Percentiles rank a stretch among this genome's conserved stretches.
Evolutionary conservation across 495 filamentous ascomycete species (phyloP).

Genomic region (Aspergillus ellipticus): DNA sequence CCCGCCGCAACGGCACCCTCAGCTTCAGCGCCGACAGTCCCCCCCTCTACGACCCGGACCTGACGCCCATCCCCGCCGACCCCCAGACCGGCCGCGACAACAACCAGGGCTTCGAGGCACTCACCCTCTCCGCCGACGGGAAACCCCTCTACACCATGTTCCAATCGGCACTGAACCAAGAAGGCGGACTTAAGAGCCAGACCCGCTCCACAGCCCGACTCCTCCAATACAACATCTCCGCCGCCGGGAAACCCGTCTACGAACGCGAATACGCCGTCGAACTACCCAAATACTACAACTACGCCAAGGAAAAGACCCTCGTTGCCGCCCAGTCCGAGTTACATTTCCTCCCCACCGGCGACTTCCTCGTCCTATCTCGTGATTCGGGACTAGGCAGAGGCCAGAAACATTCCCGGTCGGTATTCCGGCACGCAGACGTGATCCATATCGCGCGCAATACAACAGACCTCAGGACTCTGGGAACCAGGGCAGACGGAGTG

Average conservation of each 20-base stretch:
- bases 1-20: constrained; percentile 56
- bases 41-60: constrained; percentile 54
- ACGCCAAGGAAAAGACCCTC: constrained; percentile 32
- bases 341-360: constrained; percentile 54
- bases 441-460: constrained; percentile 57
- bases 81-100: constrained; percentile 64
- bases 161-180: constrained; percentile 64
- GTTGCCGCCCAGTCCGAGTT: constrained; percentile 74
- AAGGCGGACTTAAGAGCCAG: constrained; percentile 57
- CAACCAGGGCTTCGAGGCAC: constrained; percentile 76
- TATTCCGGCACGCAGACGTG: constrained; percentile 73
- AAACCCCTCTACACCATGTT: constrained; percentile 64
- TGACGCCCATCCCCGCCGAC: constrained; percentile 46
- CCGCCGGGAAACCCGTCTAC: constrained; percentile 34
- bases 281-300: constrained; percentile 55
- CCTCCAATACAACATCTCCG: constrained; percentile 58
- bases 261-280: constrained; percentile 65
- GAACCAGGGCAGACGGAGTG: constrained; percentile 49
- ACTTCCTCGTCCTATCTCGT: constrained; percentile 69
- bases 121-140: constrained; percentile 62
- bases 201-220: constrained; percentile 55
- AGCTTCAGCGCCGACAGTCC: constrained; percentile 59
- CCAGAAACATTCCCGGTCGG: constrained; percentile 43
- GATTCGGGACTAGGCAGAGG: constrained; percentile 63
- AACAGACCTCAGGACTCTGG: constrained; percentile 59